These are phyloP conservation scores for Ganoderma multipileum DNA, from an alignment of 1,284 basidiomycete genomes.

Conservation along the genomic window DNA sequence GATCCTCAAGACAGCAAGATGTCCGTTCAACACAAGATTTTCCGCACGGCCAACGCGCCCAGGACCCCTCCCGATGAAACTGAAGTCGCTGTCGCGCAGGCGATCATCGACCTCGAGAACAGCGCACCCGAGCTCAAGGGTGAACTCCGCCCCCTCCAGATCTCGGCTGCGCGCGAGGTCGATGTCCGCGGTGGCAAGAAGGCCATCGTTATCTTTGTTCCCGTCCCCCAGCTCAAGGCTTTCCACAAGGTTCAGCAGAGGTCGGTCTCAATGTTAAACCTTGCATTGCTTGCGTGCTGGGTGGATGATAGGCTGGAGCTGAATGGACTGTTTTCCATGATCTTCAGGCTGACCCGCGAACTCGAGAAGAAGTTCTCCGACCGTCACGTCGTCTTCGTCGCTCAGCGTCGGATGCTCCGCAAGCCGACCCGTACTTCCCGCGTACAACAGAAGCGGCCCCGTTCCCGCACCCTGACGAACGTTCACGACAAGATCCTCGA, in stretches of 20 bases:
- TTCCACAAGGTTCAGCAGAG: slow-evolving; percentile 99
- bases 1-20: slow-evolving; percentile 56
- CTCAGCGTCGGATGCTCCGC: slow-evolving; percentile 97
- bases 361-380: slow-evolving; percentile 99
- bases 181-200: slow-evolving; percentile 99
- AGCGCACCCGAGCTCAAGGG: slow-evolving; percentile 98
- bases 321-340: slow-evolving; percentile 12
- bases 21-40: slow-evolving; percentile 88
- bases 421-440: slow-evolving; percentile 96
- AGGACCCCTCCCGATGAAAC: slow-evolving; percentile 89
- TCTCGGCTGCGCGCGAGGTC: slow-evolving; percentile 98
- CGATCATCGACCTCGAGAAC: slow-evolving; percentile 97
- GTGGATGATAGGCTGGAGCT: background rate
- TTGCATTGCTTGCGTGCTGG: background rate
- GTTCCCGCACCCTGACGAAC: slow-evolving; percentile 95
- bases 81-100: slow-evolving; percentile 94
- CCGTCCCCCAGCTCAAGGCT: slow-evolving; percentile 97
- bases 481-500: slow-evolving; percentile 99
- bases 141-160: slow-evolving; percentile 95
- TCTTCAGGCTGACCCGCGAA: slow-evolving; percentile 91
- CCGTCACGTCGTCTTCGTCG: slow-evolving; percentile 98
- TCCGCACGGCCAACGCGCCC: slow-evolving; percentile 96
- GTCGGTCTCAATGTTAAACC: slow-evolving; percentile 54
- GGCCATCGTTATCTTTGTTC: slow-evolving; percentile 98
- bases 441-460: slow-evolving; percentile 95